phyloP scores from a whole-genome alignment of 2,329 filamentous ascomycete genomes.

The Fusarium sp. region DNA sequence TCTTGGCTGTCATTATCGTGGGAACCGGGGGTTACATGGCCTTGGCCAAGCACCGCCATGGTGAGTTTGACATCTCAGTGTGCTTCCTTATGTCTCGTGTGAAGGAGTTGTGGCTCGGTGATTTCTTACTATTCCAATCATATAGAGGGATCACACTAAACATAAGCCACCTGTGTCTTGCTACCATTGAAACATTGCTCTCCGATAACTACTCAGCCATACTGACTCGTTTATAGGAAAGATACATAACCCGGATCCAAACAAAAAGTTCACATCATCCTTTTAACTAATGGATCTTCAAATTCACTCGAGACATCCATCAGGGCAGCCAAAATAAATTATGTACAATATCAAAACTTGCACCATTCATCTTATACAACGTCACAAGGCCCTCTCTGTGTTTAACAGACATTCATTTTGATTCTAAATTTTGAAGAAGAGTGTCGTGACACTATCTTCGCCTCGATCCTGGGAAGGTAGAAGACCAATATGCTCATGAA shows the following conservation, averaged over 20 bases:
- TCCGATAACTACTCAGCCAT: not conserved
- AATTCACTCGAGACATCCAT: not conserved
- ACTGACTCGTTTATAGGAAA: conserved; percentile 25
- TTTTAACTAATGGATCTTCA: conserved; percentile 14
- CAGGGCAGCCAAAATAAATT: conserved; percentile 13
- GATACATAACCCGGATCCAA: conserved; percentile 34
- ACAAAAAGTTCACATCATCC: conserved; percentile 35
- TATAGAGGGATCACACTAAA: not conserved
- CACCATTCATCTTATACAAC: not conserved
- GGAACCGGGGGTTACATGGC: conserved; percentile 64
- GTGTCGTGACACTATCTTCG: conserved; percentile 37
- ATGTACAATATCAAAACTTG: conserved; percentile 26
- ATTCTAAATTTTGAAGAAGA: conserved; percentile 40
- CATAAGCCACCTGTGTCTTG: not conserved
- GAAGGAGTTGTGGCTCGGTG: not conserved
- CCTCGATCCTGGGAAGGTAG: conserved; percentile 45
- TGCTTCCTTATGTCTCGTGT: not conserved
- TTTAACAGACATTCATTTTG: conserved; percentile 39
- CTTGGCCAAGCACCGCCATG: conserved; percentile 64
- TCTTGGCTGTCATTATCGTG: conserved; percentile 63
- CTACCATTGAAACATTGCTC: not conserved
- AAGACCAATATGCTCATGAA: conserved; percentile 53
- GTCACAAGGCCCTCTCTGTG: not conserved
- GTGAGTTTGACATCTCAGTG: conserved; percentile 53
- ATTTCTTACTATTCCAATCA: not conserved